A percentile compares a stretch with the other conserved stretches of the same genome.
phyloP scores from a whole-genome alignment of 78 protist species.

The Neovahlkampfia damariscottae region DNA sequence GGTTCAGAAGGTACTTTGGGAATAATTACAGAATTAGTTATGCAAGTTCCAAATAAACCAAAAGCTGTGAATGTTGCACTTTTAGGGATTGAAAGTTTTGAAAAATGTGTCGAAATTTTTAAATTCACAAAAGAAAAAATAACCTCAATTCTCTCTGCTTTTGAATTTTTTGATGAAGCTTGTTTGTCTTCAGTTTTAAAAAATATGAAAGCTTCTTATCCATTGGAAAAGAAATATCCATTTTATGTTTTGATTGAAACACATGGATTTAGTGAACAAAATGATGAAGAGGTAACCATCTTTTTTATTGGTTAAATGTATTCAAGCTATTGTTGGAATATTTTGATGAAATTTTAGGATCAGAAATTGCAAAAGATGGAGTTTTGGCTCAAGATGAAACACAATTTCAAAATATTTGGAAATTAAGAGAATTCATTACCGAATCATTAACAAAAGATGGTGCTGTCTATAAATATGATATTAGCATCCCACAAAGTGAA shows the following conservation, averaged over 20 bases:
- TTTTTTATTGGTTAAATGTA: too few species aligned
- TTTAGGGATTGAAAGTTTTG: slow-evolving; percentile 32
- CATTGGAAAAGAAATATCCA: slow-evolving; percentile 23
- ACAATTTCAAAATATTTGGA: slow-evolving; percentile 7
- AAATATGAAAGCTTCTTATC: slow-evolving; percentile 33
- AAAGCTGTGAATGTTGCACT: slow-evolving; percentile 46
- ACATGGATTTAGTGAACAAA: slow-evolving; percentile 56
- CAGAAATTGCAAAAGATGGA: not conserved
- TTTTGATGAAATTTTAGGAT: not conserved
- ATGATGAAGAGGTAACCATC: slow-evolving; percentile 65
- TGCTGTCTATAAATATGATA: slow-evolving; percentile 6
- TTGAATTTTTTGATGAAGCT: slow-evolving; percentile 58
- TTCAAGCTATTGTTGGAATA: not conserved
- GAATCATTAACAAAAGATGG: not conserved
- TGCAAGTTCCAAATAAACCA: not conserved
- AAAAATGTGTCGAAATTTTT: slow-evolving; percentile 11
- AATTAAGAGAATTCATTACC: not conserved
- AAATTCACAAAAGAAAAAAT: slow-evolving; percentile 39
- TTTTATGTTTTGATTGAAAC: slow-evolving; percentile 77
- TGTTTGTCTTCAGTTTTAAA: slow-evolving; percentile 37
- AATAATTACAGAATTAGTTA: slow-evolving; percentile 55
- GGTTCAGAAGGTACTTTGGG: slow-evolving; percentile 96
- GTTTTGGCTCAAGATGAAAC: not conserved
- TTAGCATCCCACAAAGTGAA: not conserved
- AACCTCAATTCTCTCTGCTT: slow-evolving; percentile 65